Evolutionary conservation across 306 rosid species (phyloP), one percentile per base, ranked within the genome.

Genomic region (Urtica urens): DNA sequence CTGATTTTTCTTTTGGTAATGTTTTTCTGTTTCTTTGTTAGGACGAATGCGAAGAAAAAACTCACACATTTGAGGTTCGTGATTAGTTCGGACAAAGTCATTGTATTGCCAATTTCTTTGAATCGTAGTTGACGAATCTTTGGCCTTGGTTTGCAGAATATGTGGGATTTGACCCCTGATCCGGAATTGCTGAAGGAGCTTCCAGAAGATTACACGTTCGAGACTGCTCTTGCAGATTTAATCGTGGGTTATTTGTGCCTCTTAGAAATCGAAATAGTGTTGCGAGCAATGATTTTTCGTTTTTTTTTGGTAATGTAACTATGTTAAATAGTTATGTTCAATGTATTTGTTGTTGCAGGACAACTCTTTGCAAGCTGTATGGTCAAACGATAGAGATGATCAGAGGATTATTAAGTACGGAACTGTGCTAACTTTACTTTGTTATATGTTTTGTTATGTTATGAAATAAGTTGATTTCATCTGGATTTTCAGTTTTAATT

Each of bases 151-250:
- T 50, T 58, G 68, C 68, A 80, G 90, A 71, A 71, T 47, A 77
- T 73, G 84, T 80, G 90, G 84, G 90, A 80, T 64, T 51, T 77
- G 64, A 80, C 90, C 1, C 84, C 81, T 1, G 77, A 77, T 57
- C 56, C 77, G 21, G 74, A 77, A 2, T 14, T 77, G 25, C 60
- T 80, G 10, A 51, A 26, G 57, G 84, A 73, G 67, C 63, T 80
- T 35, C 84, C 81, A 6, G 79, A 77, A 25, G 81, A 73, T 13
- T 80, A 76, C 26, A 53, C 63, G 18, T 71, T 73, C 35, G 79
- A 73, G 66, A 72, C 81, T 3, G 81, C 90, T 48, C 72, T 80
- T 48, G 79, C 84, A 40, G 85, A 77, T 58, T 57, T 81, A 51
- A 81, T 81, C 49, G 92, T 81, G 41, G 77, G 84, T 23, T 53